Evolutionary conservation across 495 filamentous ascomycete genomes (phyloP).

Genomic region (Mytilinidion resinicola): DNA sequence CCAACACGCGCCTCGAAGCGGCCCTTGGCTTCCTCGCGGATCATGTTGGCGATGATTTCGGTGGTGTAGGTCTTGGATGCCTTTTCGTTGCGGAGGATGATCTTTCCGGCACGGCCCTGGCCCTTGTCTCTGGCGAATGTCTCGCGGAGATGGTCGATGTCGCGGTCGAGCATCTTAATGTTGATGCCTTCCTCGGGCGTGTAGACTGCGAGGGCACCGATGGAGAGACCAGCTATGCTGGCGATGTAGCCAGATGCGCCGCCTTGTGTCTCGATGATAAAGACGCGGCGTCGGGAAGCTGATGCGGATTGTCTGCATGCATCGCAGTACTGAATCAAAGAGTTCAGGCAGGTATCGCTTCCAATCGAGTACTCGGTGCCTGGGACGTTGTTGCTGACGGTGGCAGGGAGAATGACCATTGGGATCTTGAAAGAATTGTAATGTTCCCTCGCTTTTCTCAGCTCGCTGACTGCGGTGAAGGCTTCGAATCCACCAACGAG

Average conservation of each 20-base stretch:
- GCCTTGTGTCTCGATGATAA: constrained; percentile 97
- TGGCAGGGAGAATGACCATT: constrained; percentile 88
- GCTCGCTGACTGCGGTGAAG: constrained; percentile 82
- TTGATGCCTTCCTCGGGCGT: constrained; percentile 95
- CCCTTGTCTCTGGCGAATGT: constrained; percentile 82
- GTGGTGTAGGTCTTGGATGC: constrained; percentile 86
- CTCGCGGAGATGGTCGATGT: constrained; percentile 84
- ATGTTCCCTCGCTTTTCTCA: constrained; percentile 69
- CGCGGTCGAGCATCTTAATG: constrained; percentile 82
- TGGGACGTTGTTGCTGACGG: constrained; percentile 96
- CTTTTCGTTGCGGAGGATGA: constrained; percentile 92
- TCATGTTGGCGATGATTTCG: constrained; percentile 89
- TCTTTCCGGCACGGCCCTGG: constrained; percentile 82
- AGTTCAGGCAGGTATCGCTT: constrained; percentile 94
- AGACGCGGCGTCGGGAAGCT: constrained; percentile 83
- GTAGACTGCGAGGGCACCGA: constrained; percentile 93
- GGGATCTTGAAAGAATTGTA: constrained; percentile 88
- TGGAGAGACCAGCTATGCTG: constrained; percentile 77
- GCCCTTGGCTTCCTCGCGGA: constrained; percentile 85
- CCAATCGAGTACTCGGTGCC: constrained; percentile 96
- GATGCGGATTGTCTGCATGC: constrained; percentile 95
- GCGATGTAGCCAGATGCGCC: constrained; percentile 92
- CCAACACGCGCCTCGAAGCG: constrained; percentile 90
- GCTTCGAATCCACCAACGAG: constrained; percentile 96
- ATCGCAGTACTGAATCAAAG: constrained; percentile 94